Evolutionary conservation across 2,329 filamentous ascomycete genomes (phyloP).

Genomic region (Simplicillium sp.): DNA sequence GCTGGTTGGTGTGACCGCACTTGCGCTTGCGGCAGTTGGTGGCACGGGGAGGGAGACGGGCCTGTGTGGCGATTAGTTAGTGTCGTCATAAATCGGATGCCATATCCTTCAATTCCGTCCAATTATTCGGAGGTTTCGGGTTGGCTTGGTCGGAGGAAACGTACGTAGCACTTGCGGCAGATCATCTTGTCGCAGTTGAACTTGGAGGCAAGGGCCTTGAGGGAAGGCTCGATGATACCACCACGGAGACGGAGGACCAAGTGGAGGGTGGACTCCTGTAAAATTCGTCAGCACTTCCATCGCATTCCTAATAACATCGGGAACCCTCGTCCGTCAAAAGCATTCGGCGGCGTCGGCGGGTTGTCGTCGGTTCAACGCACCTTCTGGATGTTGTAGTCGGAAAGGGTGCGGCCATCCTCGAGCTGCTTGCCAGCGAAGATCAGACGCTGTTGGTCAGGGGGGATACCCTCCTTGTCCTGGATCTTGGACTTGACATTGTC

Average conservation of each 20-base stretch:
- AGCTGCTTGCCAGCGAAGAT: constrained; percentile 99
- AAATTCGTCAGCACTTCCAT: constrained; percentile 1
- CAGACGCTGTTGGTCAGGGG: constrained; percentile 94
- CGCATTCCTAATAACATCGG: background rate
- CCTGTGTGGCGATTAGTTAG: constrained; percentile 25
- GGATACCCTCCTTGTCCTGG: constrained; percentile 99
- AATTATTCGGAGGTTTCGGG: background rate
- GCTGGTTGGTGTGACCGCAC: constrained; percentile 99
- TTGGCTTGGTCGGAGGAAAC: constrained; percentile 24
- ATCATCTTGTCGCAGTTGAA: constrained; percentile 99
- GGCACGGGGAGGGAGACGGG: constrained; percentile 89
- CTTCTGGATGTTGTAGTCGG: constrained; percentile 99
- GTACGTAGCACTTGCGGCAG: constrained; percentile 99
- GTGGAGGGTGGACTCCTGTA: constrained; percentile 92
- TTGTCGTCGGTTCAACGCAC: constrained; percentile 37
- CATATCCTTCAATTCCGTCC: too few relatives aligned
- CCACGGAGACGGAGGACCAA: constrained; percentile 97
- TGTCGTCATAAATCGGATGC: too few relatives aligned
- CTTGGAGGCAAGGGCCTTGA: constrained; percentile 97
- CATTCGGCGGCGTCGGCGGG: too few relatives aligned
- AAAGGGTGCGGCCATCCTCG: constrained; percentile 93
- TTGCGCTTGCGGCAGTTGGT: constrained; percentile 99
- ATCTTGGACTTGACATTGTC: constrained; percentile 99
- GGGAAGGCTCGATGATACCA: constrained; percentile 98
- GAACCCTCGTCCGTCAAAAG: too few relatives aligned